Evolutionary conservation across 2,329 filamentous ascomycete species (phyloP), one percentile per base, ranked within the genome.

Genomic region (Arthrobotrys sphaeroides): DNA sequence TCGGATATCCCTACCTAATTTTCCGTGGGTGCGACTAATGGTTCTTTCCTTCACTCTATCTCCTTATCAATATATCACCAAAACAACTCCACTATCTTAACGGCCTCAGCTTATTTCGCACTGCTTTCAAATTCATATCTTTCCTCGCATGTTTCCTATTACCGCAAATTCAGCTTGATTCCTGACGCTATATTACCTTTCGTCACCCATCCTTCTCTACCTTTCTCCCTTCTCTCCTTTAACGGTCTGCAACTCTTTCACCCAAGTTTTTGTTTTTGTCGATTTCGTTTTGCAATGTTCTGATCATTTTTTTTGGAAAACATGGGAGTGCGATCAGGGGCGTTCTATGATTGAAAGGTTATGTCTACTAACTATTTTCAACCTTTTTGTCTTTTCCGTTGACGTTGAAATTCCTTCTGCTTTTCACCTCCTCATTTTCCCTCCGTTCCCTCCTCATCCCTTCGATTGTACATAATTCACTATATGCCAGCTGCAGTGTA

Each of bases 61-160:
- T 45, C 42, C 22, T 55, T 36, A 36, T 55, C 6, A 24, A 55
- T 55, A 55, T 55, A 69, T 49, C 33, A 62, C 36, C 16, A 70
- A 70, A 70, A 74, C 36, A 55, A 74, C 70, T 74, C 70, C 70
- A 62, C 70, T 74, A 67, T 24, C 28, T 60, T 68, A 74, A 74
- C 70, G 70, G 62, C 70, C 70, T 62, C 55, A 40, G 45, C 42
- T 51, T 64, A 62, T 38, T 26, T 55, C 49, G n/a, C 40, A 2
- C 18, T 40, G 10, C 6, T 47, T 69, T 65, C 43, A n/a, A n/a
- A n/a, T 47, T 31, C 18, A 13, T 16, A 38, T 64, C n/a, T 36
- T 43, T 61, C 24, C 9, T 51, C 36, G 42, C 61, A 57, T 55
- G 36, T 38, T 55, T 43, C 33, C n/a, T 36, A 26, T 33, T 36